Base-by-base conservation (phyloP, 257 asterid genomes). In the Nicotiana benthamiana region DNA sequence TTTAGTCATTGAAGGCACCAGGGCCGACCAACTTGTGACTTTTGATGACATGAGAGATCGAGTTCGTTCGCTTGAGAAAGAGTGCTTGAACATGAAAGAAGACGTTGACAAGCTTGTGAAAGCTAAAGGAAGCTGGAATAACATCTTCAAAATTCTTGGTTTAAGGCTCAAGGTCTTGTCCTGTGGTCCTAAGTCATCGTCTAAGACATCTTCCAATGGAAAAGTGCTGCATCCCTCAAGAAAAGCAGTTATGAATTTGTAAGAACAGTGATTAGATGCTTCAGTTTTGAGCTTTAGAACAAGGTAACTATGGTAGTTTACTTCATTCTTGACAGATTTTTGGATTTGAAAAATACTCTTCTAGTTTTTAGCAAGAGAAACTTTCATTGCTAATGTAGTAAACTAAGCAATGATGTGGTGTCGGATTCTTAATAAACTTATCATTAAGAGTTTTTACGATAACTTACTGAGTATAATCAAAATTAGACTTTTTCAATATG, bases 81-180 rank as follows among this genome's bases (percentile, higher is more conserved):
- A 89, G 78, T 89, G 90, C 20, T 85, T 76, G 57, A 64, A 77
- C 28, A 85, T 89, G 84, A 87, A 87, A 59, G 65, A 75, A 6
- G 92, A 89, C 83, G 83, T 89, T 9, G 86, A 80, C 83, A 85
- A 83, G 89, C 65, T 87, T 18, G 90, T 80, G 79, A 88, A 83
- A 84, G 85, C 80, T 1, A 89, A 84, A 82, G 81, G 89, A 72
- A 87, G 82, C 46, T 87, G 92, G 89, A 82, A 79, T 72, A 83
- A 30, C 61, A 80, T 89, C 13, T 85, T 75, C 67, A 85, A 43
- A 80, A 79, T 84, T 62, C 65, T 87, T 12, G 85, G 84, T 6
- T 40, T 82, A 53, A 87, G 82, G 63, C 82, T 81, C 24, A 83
- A 83, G 81, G 61, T 83, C 5, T 85, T 70, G n/a, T 81, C 90